Evolutionary conservation across 257 asterid genomes (phyloP).

Genomic region (Knoxia roxburghii): DNA sequence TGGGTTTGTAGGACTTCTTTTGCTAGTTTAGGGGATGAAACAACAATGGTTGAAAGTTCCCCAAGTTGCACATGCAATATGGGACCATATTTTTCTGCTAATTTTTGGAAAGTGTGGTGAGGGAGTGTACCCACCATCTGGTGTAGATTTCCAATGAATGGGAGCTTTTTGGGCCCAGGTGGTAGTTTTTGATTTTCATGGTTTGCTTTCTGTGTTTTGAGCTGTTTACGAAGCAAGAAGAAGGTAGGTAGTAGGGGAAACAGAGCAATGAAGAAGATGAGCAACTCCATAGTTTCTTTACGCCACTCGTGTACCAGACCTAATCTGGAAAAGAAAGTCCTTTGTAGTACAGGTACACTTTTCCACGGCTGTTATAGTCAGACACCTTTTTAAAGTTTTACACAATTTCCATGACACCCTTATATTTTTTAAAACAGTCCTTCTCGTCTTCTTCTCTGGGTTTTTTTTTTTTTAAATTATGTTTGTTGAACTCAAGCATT

Average conservation of each 20-base stretch:
- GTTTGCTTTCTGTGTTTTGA: not conserved
- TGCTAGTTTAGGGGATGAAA: constrained; percentile 25
- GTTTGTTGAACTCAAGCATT: too few relatives aligned
- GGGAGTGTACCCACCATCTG: constrained; percentile 20
- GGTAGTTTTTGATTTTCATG: constrained; percentile 9
- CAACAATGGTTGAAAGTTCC: constrained; percentile 19
- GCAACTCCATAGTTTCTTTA: not conserved
- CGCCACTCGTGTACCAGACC: too few relatives aligned
- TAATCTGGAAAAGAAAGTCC: too few relatives aligned
- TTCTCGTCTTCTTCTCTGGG: too few relatives aligned
- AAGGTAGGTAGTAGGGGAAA: not conserved
- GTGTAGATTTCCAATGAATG: constrained; percentile 26
- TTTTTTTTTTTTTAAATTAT: too few relatives aligned
- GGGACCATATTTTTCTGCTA: constrained; percentile 21
- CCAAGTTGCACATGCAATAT: constrained; percentile 22
- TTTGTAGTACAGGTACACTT: too few relatives aligned
- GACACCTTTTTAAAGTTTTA: too few relatives aligned
- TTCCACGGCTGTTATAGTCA: too few relatives aligned
- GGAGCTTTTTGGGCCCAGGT: constrained; percentile 29
- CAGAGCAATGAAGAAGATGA: not conserved
- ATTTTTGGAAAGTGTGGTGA: constrained; percentile 17
- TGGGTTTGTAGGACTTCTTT: constrained; percentile 27
- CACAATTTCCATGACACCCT: too few relatives aligned
- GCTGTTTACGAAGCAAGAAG: not conserved
- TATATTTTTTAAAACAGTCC: too few relatives aligned